Percentiles rank a stretch among this genome's conserved stretches.
phyloP scores from a whole-genome alignment of 768 basidiomycete species.

The Tylopilus subfusipes region DNA sequence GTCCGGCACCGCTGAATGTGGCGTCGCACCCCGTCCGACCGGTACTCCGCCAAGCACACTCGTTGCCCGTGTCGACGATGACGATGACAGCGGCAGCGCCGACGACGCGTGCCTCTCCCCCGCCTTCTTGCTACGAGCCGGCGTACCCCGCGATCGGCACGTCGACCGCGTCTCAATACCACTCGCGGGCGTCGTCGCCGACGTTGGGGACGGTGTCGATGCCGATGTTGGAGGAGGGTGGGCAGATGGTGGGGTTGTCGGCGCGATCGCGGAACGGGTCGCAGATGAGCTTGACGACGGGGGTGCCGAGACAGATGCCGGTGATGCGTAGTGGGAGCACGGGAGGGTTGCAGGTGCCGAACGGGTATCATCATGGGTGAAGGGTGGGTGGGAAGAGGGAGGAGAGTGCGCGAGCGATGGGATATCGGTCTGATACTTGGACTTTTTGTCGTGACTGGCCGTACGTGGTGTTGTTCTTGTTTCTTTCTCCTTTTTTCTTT shows the following conservation, averaged over 20 bases:
- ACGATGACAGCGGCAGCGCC: neutral
- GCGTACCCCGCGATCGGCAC: conserved; percentile 26
- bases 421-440: no score
- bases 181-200: conserved; percentile 32
- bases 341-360: conserved; percentile 12
- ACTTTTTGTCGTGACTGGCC: no score
- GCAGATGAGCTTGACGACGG: conserved; percentile 56
- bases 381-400: neutral
- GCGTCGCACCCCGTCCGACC: conserved; percentile 9
- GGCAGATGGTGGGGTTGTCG: conserved; percentile 19
- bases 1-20: conserved; percentile 20
- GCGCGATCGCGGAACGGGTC: conserved; percentile 67
- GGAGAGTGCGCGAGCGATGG: no score
- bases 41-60: conserved; percentile 18
- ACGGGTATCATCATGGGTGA: conserved; percentile 13
- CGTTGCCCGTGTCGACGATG: conserved; percentile 18
- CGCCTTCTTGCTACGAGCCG: conserved; percentile 16
- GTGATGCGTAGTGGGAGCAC: conserved; percentile 35
- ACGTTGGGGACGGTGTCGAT: conserved; percentile 12
- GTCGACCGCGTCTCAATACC: conserved; percentile 33
- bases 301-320: conserved; percentile 44
- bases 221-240: conserved; percentile 11
- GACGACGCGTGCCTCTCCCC: conserved; percentile 1
- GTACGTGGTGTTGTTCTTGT: neutral
- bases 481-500: neutral